Evolutionary conservation across 306 rosid genomes (phyloP), one percentile per base, ranked within the genome.

Genomic region (Carpinus viminea): DNA sequence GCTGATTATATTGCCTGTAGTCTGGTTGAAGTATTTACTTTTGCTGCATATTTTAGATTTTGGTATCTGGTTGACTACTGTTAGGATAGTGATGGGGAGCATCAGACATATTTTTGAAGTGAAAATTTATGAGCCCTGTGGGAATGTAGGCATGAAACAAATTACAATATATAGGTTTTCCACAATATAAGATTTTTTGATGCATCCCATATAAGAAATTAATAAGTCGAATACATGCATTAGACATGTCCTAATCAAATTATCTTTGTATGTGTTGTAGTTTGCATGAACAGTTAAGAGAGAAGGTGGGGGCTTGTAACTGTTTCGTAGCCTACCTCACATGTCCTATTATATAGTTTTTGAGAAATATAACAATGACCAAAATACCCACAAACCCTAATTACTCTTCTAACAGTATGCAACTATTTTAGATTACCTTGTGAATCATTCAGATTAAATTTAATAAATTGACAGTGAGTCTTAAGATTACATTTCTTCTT

Each of bases 401-500:
- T 31, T 2, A 31, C 34, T 31, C 34, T 31, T 31, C 34, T 31
- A 31, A 31, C 34, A 31, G n/a, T 52, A 52, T 52, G 34, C 41
- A 34, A 34, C 20, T 64, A 78, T 72, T 50, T 74, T 81, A 12
- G 57, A 78, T 20, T 43, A 43, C 20, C 83, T 69, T 17, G 48
- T 54, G 18, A 41, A 4, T 74, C 76, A 62, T 47, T 66, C 69
- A 78, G 54, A 74, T 78, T 71, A 36, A 70, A 68, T 68, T 46
- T 53, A 51, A n/a, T 41, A 43, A 75, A 36, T 34, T 18, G 69
- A 70, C 52, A 46, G 43, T 31, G 31, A 64, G 15, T 75, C 55
- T 77, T 86, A 51, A 72, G 9, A 70, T 50, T 57, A 11, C 41
- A 43, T 65, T 78, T 80, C 59, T 79, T 76, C 62, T 68, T 34